Conservation (phyloP, 2,329 filamentous ascomycete genomes). For the Mycogone perniciosa region DNA sequence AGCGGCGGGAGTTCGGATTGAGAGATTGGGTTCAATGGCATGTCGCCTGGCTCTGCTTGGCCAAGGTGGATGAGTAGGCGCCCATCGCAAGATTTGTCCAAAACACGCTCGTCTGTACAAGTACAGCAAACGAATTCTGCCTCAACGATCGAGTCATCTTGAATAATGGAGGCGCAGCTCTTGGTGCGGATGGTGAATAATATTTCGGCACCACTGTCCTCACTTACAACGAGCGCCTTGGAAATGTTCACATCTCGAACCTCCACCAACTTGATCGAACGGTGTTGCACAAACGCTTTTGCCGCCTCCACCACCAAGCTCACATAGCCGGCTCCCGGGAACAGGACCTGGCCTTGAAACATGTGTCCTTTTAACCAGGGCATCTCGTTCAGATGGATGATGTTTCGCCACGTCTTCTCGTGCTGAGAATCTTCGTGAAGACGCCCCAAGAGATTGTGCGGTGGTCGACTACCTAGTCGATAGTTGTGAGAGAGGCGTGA, state of each 20-base stretch:
- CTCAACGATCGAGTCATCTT: background rate
- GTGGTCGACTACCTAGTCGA: background rate
- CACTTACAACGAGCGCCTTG: slow-evolving; percentile 3
- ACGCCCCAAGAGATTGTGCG: slow-evolving; percentile 33
- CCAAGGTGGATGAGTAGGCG: background rate
- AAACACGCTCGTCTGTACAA: background rate
- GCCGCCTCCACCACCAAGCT: slow-evolving; percentile 30
- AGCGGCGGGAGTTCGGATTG: background rate
- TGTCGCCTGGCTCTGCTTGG: slow-evolving; percentile 5
- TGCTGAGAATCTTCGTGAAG: slow-evolving; percentile 8
- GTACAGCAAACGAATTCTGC: background rate
- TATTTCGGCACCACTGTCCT: background rate
- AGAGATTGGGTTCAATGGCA: slow-evolving; percentile 7
- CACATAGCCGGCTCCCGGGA: slow-evolving; percentile 33
- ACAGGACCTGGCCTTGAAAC: slow-evolving; percentile 28
- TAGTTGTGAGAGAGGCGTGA: background rate
- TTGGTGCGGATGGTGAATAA: background rate
- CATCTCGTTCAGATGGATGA: slow-evolving; percentile 20
- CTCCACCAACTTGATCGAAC: slow-evolving; percentile 2
- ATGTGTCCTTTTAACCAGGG: slow-evolving; percentile 36
- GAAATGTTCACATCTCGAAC: slow-evolving; percentile 3
- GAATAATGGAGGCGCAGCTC: background rate
- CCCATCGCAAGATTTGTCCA: background rate
- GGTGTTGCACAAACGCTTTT: slow-evolving; percentile 4
- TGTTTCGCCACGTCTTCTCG: slow-evolving; percentile 21